Percentiles rank a stretch among this genome's conserved stretches.
These are phyloP conservation scores for Colletotrichum cuscutae DNA, from an alignment of 2,329 filamentous ascomycete species.

Conservation along the genomic window DNA sequence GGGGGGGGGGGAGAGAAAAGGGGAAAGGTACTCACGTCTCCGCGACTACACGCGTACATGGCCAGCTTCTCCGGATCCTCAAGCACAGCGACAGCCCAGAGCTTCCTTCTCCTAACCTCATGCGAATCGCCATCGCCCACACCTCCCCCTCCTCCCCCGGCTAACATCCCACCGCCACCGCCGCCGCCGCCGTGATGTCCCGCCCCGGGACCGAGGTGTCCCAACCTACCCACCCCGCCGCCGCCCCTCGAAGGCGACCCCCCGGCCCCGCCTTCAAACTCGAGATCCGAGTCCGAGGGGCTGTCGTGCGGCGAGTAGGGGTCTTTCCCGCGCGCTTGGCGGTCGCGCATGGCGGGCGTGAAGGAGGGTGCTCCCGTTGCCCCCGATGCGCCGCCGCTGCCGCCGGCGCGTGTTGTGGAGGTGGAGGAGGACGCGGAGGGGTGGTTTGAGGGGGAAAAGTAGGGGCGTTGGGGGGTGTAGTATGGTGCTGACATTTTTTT, in stretches of 20 bases:
- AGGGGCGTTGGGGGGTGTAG: constrained; percentile 28
- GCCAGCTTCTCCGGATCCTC: constrained; percentile 68
- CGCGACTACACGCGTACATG: constrained; percentile 65
- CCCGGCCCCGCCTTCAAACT: constrained; percentile 19
- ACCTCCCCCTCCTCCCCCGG: not conserved
- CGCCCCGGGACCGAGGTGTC: constrained; percentile 6
- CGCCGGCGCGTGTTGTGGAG: constrained; percentile 30
- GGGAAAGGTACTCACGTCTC: constrained; percentile 57
- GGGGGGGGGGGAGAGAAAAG: not conserved
- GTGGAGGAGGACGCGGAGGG: constrained; percentile 18
- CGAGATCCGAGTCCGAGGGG: constrained; percentile 44
- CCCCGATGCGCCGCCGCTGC: constrained; percentile 32
- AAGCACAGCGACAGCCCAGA: constrained; percentile 63
- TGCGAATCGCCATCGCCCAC: constrained; percentile 50
- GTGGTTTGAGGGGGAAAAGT: constrained; percentile 24
- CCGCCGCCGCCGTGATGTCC: not conserved
- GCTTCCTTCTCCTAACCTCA: constrained; percentile 53
- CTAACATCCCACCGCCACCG: not conserved
- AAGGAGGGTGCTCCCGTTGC: constrained; percentile 45
- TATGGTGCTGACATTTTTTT: constrained; percentile 18
- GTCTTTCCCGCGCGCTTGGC: constrained; percentile 68
- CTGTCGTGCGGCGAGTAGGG: constrained; percentile 53
- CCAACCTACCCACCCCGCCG: constrained; percentile 11
- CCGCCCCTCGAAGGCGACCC: constrained; percentile 21
- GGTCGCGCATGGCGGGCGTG: constrained; percentile 64